Percentiles rank a stretch among this genome's conserved stretches.
Evolutionary conservation across 2,329 filamentous ascomycete species (phyloP).

Genomic region (Botryotinia narcissicola): DNA sequence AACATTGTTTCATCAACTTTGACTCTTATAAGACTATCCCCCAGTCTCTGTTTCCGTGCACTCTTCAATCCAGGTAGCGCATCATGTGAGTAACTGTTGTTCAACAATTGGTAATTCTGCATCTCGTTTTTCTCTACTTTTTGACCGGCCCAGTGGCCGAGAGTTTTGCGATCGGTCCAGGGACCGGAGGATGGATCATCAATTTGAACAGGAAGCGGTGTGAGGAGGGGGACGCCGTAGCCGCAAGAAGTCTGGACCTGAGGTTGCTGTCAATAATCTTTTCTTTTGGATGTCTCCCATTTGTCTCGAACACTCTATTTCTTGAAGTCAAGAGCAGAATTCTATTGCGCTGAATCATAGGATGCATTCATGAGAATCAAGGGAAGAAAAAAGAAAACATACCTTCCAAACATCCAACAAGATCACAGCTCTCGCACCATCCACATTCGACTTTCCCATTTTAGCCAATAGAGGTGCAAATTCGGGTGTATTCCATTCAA

Average conservation of each 20-base stretch:
- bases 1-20: not conserved
- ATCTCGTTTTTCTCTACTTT: not conserved
- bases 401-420: slow-evolving; percentile 53
- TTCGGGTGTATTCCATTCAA: slow-evolving; percentile 56
- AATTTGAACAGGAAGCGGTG: not conserved
- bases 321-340: not conserved
- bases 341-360: not conserved
- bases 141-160: not conserved
- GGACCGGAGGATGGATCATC: not conserved
- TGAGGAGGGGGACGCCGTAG: slow-evolving; percentile 53
- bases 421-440: slow-evolving; percentile 59
- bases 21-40: not conserved
- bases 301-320: too few species aligned
- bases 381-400: not conserved
- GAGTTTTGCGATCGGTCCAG: slow-evolving; percentile 12
- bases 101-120: not conserved
- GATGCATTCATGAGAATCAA: not conserved
- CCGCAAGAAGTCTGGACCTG: slow-evolving; percentile 67
- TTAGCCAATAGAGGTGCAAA: slow-evolving; percentile 46
- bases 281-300: not conserved
- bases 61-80: slow-evolving; percentile 3
- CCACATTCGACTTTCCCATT: slow-evolving; percentile 46
- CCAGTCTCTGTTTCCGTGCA: not conserved
- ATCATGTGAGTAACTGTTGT: slow-evolving; percentile 11
- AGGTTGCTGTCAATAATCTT: slow-evolving; percentile 9